phyloP scores from a whole-genome alignment of 2,329 filamentous ascomycete genomes.

The Botrytis aclada region DNA sequence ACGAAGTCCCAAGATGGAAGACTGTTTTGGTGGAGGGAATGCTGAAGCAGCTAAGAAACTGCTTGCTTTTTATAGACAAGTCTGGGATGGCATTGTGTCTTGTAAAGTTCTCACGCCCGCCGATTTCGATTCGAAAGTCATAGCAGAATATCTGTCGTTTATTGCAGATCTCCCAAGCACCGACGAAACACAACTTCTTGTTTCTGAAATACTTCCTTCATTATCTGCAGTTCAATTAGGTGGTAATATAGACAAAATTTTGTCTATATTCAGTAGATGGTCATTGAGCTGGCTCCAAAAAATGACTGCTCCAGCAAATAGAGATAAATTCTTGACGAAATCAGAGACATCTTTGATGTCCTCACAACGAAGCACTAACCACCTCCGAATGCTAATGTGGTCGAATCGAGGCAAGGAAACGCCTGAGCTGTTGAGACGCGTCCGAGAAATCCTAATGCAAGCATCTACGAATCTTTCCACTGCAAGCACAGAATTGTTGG shows the following conservation, averaged over 20 bases:
- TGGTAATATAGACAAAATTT: conserved; percentile 19
- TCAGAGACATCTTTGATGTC: conserved; percentile 2
- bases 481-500: conserved; percentile 4
- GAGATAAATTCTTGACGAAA: background rate
- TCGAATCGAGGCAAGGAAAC: background rate
- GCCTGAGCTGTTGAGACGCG: background rate
- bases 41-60: conserved; percentile 10
- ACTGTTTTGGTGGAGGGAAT: too few relatives aligned
- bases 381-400: background rate
- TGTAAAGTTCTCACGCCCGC: conserved; percentile 28
- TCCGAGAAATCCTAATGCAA: background rate
- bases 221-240: conserved; percentile 26
- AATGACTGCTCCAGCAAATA: background rate
- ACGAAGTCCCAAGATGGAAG: too few relatives aligned
- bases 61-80: conserved; percentile 28
- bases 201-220: conserved; percentile 26
- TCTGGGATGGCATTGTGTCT: conserved; percentile 32
- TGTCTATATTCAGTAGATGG: conserved; percentile 24
- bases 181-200: conserved; percentile 23
- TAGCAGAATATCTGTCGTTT: conserved; percentile 23
- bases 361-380: background rate
- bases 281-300: conserved; percentile 22
- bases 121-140: conserved; percentile 23
- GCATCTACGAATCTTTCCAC: background rate
- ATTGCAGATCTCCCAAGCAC: conserved; percentile 25